Percentiles rank a stretch among this genome's conserved stretches.
These are phyloP conservation scores for Chaetomium globosum DNA, from an alignment of 2,329 filamentous ascomycete genomes.

Conservation along the genomic window DNA sequence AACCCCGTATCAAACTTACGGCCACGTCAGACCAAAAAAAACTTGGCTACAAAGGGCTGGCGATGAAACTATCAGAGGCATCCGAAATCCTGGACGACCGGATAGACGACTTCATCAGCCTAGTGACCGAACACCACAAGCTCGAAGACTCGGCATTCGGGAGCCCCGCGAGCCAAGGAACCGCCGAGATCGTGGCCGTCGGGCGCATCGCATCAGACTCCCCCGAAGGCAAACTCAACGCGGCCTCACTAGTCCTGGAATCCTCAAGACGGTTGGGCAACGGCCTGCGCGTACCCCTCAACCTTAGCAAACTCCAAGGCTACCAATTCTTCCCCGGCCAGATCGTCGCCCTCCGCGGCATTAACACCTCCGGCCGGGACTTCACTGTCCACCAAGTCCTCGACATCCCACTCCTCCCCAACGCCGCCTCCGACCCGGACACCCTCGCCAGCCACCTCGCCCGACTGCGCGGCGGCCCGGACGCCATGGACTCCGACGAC, in stretches of 20 bases:
- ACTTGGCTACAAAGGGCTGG: constrained; percentile 86
- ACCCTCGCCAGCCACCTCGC: constrained; percentile 71
- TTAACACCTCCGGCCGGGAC: constrained; percentile 80
- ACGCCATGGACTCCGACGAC: constrained; percentile 61
- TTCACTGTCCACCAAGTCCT: constrained; percentile 81
- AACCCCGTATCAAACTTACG: constrained; percentile 79
- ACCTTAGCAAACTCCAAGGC: constrained; percentile 65
- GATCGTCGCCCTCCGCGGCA: constrained; percentile 83
- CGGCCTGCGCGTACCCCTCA: constrained; percentile 78
- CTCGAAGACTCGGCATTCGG: constrained; percentile 82
- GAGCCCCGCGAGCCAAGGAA: constrained; percentile 82
- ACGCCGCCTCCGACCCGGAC: constrained; percentile 68
- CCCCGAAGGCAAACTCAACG: constrained; percentile 81
- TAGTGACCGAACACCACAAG: constrained; percentile 72
- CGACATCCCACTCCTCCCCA: constrained; percentile 71
- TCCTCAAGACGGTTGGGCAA: constrained; percentile 82
- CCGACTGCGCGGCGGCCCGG: constrained; percentile 66
- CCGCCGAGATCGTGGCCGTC: constrained; percentile 83
- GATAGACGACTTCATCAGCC: constrained; percentile 83
- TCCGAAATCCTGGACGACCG: constrained; percentile 93
- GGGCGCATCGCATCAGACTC: constrained; percentile 90
- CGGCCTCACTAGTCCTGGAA: constrained; percentile 83
- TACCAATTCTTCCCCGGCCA: constrained; percentile 94
- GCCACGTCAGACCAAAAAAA: constrained; percentile 89
- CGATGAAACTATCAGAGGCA: constrained; percentile 90